Percentiles rank a stretch among this genome's conserved stretches.
These are phyloP conservation scores for Entomortierella beljakovae DNA, from an alignment of 192 early-diverging fungal genomes.

Conservation along the genomic window DNA sequence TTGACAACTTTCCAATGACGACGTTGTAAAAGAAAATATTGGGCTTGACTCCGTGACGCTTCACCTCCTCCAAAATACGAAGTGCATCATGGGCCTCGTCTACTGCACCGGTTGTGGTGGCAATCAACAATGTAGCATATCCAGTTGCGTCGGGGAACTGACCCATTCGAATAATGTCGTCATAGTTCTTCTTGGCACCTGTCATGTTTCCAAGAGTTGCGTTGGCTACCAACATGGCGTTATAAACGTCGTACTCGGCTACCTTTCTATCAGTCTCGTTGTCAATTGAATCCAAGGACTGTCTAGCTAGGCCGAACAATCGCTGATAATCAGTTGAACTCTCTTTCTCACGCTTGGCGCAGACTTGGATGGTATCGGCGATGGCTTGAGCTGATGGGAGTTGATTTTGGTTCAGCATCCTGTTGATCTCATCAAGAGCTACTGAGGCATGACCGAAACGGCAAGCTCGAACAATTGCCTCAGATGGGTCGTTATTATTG, in stretches of 20 bases:
- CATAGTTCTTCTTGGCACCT: constrained; percentile 64
- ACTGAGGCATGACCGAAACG: constrained; percentile 32
- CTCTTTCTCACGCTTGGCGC: constrained; percentile 51
- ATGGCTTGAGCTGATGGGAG: constrained; percentile 42
- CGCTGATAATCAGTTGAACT: constrained; percentile 37
- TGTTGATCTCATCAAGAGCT: constrained; percentile 31
- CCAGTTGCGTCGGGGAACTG: constrained; percentile 62
- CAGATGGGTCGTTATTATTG: constrained; percentile 29
- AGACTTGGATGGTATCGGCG: constrained; percentile 49
- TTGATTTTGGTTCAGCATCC: constrained; percentile 35
- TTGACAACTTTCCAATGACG: constrained; percentile 68
- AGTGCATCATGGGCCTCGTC: constrained; percentile 67
- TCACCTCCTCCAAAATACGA: constrained; percentile 66
- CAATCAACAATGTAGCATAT: constrained; percentile 63
- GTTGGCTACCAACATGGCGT: constrained; percentile 62
- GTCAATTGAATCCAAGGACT: constrained; percentile 20
- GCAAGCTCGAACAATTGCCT: constrained; percentile 46
- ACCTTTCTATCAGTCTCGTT: constrained; percentile 12
- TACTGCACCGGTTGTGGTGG: constrained; percentile 59
- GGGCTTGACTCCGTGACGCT: constrained; percentile 62
- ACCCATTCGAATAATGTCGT: constrained; percentile 58
- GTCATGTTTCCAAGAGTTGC: constrained; percentile 63
- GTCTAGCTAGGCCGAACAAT: constrained; percentile 27
- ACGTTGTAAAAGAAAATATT: constrained; percentile 71
- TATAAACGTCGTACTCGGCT: constrained; percentile 51